Evolutionary conservation across 345 rosid genomes (phyloP).

Genomic region (Salix viminalis): DNA sequence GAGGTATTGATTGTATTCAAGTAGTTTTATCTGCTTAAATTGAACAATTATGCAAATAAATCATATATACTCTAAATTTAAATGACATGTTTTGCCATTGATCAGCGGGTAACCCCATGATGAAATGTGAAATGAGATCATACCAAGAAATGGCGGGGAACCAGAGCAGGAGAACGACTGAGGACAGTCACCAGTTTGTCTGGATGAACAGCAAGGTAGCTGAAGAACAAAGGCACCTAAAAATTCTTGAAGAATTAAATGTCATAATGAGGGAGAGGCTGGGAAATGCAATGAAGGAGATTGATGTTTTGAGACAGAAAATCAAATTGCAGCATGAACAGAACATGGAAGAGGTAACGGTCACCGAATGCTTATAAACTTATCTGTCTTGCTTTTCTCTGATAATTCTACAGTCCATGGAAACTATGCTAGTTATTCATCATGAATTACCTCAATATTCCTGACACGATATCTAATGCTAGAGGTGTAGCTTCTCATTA

Average conservation of each 20-base stretch:
- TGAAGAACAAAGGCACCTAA: slow-evolving; percentile 34
- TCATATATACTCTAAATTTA: not conserved
- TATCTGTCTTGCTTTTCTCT: not conserved
- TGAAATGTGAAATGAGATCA: slow-evolving; percentile 65
- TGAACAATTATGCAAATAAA: not conserved
- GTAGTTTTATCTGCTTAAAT: slow-evolving; percentile 22
- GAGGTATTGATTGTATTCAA: slow-evolving; percentile 14
- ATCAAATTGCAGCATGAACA: slow-evolving; percentile 56
- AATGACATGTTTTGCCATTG: not conserved
- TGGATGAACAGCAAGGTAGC: slow-evolving; percentile 44
- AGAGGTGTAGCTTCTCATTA: not conserved
- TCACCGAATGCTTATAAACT: not conserved
- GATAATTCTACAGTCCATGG: not conserved
- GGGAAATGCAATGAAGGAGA: slow-evolving; percentile 48
- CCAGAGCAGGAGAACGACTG: slow-evolving; percentile 50
- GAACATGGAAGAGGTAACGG: slow-evolving; percentile 67
- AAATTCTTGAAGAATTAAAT: slow-evolving; percentile 49
- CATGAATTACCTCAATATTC: not conserved
- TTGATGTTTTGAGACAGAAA: slow-evolving; percentile 51
- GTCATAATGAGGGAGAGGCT: slow-evolving; percentile 48
- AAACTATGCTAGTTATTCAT: not conserved
- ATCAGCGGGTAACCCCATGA: slow-evolving; percentile 49
- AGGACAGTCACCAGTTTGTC: slow-evolving; percentile 60
- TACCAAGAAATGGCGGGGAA: slow-evolving; percentile 66
- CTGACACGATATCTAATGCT: not conserved